Percentiles rank a stretch among this genome's conserved stretches.
Conservation (phyloP, 2,329 filamentous ascomycete species). For the Fusarium zealandicum region DNA sequence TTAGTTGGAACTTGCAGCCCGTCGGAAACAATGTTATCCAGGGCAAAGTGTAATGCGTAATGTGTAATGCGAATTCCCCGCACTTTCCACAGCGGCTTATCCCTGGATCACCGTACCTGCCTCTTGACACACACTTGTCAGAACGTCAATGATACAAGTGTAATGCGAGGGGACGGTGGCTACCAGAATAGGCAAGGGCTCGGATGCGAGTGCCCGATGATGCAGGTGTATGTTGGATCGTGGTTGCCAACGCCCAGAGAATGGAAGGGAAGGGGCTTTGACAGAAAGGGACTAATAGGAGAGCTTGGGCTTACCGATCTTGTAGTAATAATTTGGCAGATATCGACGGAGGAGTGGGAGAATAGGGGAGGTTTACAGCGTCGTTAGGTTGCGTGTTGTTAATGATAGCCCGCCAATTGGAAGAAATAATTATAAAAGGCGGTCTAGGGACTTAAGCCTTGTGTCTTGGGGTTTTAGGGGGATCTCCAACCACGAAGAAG, state of each 20-base stretch:
- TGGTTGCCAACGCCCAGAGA: constrained; percentile 30
- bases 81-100: constrained; percentile 27
- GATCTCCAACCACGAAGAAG: constrained; percentile 10
- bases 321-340: not conserved
- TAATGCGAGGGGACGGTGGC: constrained; percentile 14
- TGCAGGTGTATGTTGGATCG: constrained; percentile 24
- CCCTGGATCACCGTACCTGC: constrained; percentile 34
- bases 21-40: too few relatives aligned
- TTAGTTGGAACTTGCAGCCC: too few relatives aligned
- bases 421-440: constrained; percentile 39
- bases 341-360: not conserved
- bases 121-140: constrained; percentile 26
- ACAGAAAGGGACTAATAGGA: constrained; percentile 20
- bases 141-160: constrained; percentile 14
- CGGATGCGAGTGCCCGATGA: constrained; percentile 23
- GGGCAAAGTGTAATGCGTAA: not conserved
- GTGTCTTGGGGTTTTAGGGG: constrained; percentile 1
- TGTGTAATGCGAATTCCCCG: constrained; percentile 15
- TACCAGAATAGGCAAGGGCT: constrained; percentile 36
- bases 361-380: not conserved
- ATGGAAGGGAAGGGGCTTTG: constrained; percentile 13
- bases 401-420: constrained; percentile 46
- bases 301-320: constrained; percentile 8
- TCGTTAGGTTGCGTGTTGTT: constrained; percentile 30
- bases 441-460: constrained; percentile 28